Conservation (phyloP, 352 stramenopile genomes). For the Elongisporangium anandrum region DNA sequence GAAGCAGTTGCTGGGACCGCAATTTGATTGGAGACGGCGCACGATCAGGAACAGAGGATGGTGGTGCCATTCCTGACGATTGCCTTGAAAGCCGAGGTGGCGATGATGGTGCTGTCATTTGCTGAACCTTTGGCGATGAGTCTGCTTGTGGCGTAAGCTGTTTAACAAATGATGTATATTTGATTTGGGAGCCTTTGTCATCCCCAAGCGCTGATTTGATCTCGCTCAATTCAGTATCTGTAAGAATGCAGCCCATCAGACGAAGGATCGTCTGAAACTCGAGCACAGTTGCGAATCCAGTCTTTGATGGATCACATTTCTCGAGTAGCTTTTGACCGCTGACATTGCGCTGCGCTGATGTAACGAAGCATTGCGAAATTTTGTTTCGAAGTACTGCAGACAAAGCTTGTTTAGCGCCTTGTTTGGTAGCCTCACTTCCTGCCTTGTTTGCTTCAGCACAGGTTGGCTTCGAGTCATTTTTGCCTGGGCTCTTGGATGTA, state of each 20-base stretch:
- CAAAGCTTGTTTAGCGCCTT: slow-evolving; percentile 2
- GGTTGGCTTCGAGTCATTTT: not conserved
- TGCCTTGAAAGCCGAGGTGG: not conserved
- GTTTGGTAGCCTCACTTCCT: not conserved
- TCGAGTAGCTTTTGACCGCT: slow-evolving; percentile 67
- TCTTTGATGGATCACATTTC: slow-evolving; percentile 56
- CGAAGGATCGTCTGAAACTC: slow-evolving; percentile 79
- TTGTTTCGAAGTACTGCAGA: slow-evolving; percentile 41
- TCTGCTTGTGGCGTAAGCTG: slow-evolving; percentile 25
- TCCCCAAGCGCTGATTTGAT: slow-evolving; percentile 48
- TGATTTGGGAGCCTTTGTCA: slow-evolving; percentile 30
- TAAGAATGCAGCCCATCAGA: slow-evolving; percentile 63
- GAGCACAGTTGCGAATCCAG: slow-evolving; percentile 47
- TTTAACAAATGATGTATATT: slow-evolving; percentile 43
- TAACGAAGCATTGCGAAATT: slow-evolving; percentile 61
- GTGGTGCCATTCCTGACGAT: not conserved
- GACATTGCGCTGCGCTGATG: slow-evolving; percentile 68
- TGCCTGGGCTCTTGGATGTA: not conserved
- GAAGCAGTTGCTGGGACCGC: not conserved
- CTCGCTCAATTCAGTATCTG: slow-evolving; percentile 40
- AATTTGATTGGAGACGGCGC: not conserved
- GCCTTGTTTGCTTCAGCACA: not conserved
- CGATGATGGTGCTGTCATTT: not conserved
- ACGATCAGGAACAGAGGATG: not conserved
- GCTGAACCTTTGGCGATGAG: slow-evolving; percentile 1